Percentiles rank a stretch among this genome's conserved stretches.
Evolutionary conservation across 495 filamentous ascomycete genomes (phyloP).

Genomic region (Massariosphaeria phaeospora): DNA sequence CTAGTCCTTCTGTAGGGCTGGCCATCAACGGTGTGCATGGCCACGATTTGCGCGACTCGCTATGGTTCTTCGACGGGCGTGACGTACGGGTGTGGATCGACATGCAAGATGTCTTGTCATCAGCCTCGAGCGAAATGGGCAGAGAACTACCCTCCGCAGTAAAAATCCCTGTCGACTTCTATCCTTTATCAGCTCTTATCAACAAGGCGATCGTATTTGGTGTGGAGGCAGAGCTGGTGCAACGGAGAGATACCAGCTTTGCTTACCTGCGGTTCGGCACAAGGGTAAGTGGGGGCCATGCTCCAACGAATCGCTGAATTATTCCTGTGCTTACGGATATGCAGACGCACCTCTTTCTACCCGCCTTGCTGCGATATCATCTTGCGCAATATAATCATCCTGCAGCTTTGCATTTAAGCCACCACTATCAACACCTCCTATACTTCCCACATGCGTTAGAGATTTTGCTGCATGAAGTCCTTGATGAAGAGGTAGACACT

Average conservation of each 20-base stretch:
- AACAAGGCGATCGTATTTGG: slow-evolving; percentile 84
- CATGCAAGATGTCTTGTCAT: slow-evolving; percentile 76
- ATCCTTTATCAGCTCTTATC: slow-evolving; percentile 80
- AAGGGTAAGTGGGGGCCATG: slow-evolving; percentile 32
- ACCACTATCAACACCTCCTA: slow-evolving; percentile 74
- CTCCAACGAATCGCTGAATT: background rate
- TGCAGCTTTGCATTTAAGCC: slow-evolving; percentile 70
- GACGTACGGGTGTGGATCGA: slow-evolving; percentile 81
- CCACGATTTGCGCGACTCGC: slow-evolving; percentile 68
- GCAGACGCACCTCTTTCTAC: slow-evolving; percentile 67
- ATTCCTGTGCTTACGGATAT: slow-evolving; percentile 1
- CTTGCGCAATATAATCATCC: slow-evolving; percentile 64
- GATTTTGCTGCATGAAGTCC: slow-evolving; percentile 82
- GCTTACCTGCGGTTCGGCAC: slow-evolving; percentile 61
- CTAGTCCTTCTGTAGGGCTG: slow-evolving; percentile 50
- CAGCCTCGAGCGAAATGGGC: slow-evolving; percentile 55
- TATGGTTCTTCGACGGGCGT: slow-evolving; percentile 90
- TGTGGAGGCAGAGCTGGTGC: slow-evolving; percentile 84
- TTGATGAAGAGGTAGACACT: slow-evolving; percentile 90
- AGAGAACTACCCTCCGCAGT: slow-evolving; percentile 61
- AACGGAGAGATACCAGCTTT: slow-evolving; percentile 84
- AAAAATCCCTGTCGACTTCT: slow-evolving; percentile 74
- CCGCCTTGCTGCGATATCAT: slow-evolving; percentile 74
- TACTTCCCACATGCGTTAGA: slow-evolving; percentile 94
- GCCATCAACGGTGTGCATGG: slow-evolving; percentile 45